Evolutionary conservation across 176 grass and related monocot species (phyloP).

Genomic region (Hordeum marinum): DNA sequence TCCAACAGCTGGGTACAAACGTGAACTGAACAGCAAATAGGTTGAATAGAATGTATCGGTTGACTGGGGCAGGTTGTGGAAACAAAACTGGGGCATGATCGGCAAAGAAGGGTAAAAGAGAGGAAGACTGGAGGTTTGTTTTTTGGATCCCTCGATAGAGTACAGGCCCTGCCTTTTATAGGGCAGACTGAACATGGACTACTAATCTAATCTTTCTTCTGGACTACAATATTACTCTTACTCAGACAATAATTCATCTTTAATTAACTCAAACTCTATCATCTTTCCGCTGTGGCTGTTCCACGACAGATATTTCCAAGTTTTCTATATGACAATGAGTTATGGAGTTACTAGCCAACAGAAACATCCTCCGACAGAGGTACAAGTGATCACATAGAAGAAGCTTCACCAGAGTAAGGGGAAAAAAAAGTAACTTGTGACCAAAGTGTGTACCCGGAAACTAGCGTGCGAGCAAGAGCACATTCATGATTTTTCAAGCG

Average conservation of each 20-base stretch:
- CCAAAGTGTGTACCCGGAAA: slow-evolving; percentile 69
- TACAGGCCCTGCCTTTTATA: neutral
- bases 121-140: neutral
- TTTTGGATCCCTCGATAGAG: neutral
- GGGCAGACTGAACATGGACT: neutral
- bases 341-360: neutral
- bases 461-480: slow-evolving; percentile 85
- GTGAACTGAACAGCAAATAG: neutral
- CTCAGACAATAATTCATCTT: neutral
- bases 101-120: neutral
- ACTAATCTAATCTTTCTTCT: neutral
- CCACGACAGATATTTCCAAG: neutral
- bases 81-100: neutral
- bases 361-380: neutral
- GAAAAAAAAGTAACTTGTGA: slow-evolving; percentile 4
- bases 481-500: slow-evolving; percentile 99
- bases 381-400: neutral
- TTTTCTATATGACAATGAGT: neutral
- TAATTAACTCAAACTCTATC: neutral
- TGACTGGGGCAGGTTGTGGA: neutral
- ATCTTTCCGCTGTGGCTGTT: neutral
- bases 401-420: neutral
- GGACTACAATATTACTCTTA: neutral
- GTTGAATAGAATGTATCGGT: neutral
- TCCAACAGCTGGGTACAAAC: neutral